Conservation (phyloP, 1,139 yeast genomes). For the Meyerozyma athensensis region DNA sequence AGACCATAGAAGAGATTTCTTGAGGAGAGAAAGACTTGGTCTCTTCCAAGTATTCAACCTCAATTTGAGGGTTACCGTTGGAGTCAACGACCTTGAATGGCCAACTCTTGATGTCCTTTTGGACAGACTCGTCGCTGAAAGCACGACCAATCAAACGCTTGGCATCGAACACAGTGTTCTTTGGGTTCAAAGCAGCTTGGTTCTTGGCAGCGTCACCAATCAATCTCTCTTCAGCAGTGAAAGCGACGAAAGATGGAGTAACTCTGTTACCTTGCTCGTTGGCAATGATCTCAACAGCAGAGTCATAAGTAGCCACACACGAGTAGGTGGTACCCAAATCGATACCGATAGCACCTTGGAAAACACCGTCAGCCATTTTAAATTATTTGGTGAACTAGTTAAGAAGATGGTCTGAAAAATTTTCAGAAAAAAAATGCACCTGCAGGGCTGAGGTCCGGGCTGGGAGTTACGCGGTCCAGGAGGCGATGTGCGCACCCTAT, state of each 20-base stretch:
- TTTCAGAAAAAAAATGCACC: constrained; percentile 4
- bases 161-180: constrained; percentile 94
- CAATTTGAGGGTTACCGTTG: constrained; percentile 84
- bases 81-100: constrained; percentile 90
- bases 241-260: constrained; percentile 97
- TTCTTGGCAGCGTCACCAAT: constrained; percentile 99
- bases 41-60: constrained; percentile 93
- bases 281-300: constrained; percentile 91
- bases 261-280: constrained; percentile 99
- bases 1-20: constrained; percentile 95
- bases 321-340: constrained; percentile 99
- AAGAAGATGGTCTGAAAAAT: constrained; percentile 3
- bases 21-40: constrained; percentile 94
- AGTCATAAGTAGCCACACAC: constrained; percentile 94
- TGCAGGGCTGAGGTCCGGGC: neutral
- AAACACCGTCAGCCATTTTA: constrained; percentile 96
- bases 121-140: constrained; percentile 85
- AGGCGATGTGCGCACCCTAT: neutral
- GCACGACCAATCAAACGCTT: constrained; percentile 97
- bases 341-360: constrained; percentile 99
- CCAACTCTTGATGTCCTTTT: constrained; percentile 95
- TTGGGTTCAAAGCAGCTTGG: constrained; percentile 97
- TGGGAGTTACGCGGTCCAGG: constrained; percentile 1
- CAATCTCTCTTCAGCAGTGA: constrained; percentile 95
- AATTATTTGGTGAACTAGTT: constrained; percentile 1